phyloP scores from a whole-genome alignment of 2,329 filamentous ascomycete genomes.

The Cladosporium colombiae region DNA sequence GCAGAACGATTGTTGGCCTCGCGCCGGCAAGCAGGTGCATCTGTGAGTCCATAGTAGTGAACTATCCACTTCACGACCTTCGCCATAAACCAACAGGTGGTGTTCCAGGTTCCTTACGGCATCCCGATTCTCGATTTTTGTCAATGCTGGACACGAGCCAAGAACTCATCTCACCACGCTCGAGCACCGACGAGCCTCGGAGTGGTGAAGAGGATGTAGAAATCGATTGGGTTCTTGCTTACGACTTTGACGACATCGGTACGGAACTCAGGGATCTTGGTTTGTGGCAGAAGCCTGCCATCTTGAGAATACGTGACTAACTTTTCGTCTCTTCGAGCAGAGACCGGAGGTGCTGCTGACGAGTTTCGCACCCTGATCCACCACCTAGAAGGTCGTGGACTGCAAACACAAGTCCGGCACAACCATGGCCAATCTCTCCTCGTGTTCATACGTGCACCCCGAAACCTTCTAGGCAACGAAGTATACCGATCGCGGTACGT shows the following conservation, averaged over 20 bases:
- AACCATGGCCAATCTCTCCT: conserved; percentile 16
- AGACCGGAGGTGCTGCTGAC: conserved; percentile 5
- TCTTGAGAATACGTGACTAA: background rate
- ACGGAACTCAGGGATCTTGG: conserved; percentile 12
- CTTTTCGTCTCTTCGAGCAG: background rate
- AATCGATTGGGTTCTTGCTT: conserved; percentile 19
- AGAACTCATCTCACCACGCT: conserved; percentile 12
- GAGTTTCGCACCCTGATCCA: conserved; percentile 14
- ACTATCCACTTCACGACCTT: background rate
- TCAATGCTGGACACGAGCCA: conserved; percentile 9
- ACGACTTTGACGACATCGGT: conserved; percentile 18
- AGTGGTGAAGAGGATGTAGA: conserved; percentile 16
- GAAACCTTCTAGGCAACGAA: conserved; percentile 15
- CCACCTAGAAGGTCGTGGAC: conserved; percentile 12
- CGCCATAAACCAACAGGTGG: background rate
- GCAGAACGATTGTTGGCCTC: background rate
- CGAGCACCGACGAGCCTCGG: conserved; percentile 17
- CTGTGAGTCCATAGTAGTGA: background rate
- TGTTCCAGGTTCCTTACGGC: background rate
- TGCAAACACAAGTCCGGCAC: conserved; percentile 18
- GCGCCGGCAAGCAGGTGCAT: background rate
- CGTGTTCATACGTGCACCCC: conserved; percentile 14
- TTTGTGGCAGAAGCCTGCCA: conserved; percentile 14
- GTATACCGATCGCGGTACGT: conserved; percentile 10
- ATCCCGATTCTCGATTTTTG: background rate